These are phyloP conservation scores for Omphalotus guepiniiformis DNA, from an alignment of 768 basidiomycete species.

Conservation along the genomic window DNA sequence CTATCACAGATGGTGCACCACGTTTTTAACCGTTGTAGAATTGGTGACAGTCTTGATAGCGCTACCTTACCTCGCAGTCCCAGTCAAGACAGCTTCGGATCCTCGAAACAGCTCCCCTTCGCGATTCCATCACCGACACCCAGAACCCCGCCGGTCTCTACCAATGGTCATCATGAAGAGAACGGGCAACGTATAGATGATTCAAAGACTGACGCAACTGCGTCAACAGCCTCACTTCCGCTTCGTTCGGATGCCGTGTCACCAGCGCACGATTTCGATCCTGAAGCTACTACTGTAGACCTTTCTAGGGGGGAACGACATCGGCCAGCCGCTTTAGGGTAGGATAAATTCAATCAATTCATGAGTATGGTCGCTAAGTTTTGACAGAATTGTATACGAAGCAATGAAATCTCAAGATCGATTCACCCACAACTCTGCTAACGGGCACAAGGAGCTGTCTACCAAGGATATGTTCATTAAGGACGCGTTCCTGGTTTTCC, in stretches of 20 bases:
- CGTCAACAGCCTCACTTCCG: constrained; percentile 2
- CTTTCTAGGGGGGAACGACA: no score
- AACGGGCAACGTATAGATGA: no score
- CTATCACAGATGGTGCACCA: constrained; percentile 98
- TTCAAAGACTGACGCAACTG: background rate
- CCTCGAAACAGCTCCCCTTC: constrained; percentile 12
- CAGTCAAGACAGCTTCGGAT: constrained; percentile 16
- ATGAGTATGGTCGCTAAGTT: no score
- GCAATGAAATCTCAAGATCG: constrained; percentile 7
- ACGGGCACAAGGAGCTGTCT: constrained; percentile 34
- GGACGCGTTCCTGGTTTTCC: constrained; percentile 96
- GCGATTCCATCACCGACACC: constrained; percentile 4
- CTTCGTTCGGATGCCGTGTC: no score
- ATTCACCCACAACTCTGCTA: background rate
- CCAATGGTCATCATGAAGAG: constrained; percentile 1
- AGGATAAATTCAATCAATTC: no score
- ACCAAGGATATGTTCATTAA: constrained; percentile 91
- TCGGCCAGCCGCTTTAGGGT: no score
- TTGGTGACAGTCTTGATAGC: constrained; percentile 24
- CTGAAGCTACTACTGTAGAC: no score
- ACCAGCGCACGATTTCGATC: no score
- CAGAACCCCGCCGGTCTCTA: background rate
- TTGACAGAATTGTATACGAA: constrained; percentile 2
- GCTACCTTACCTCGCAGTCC: constrained; percentile 12
- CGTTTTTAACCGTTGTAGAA: constrained; percentile 80